Percentiles rank a stretch among this genome's conserved stretches.
Evolutionary conservation across 1,284 basidiomycete genomes (phyloP).

Genomic region (Trametes polyzona): DNA sequence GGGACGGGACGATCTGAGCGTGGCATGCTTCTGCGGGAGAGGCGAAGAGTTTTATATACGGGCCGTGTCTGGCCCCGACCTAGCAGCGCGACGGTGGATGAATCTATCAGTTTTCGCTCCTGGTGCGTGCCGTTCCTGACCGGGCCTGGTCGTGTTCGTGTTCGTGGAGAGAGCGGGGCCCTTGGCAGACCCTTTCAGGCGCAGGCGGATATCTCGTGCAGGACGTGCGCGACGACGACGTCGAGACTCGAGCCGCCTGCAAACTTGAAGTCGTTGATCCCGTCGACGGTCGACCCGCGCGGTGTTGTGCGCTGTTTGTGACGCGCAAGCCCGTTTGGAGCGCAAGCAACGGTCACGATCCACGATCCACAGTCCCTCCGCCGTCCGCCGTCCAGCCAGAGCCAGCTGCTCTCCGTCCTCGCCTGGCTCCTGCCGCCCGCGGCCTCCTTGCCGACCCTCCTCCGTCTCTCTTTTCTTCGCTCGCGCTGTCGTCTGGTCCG

Average conservation of each 20-base stretch:
- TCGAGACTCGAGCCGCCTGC: too few species aligned
- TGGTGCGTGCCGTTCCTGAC: conserved; percentile 11
- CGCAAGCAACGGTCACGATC: conserved; percentile 20
- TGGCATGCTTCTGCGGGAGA: conserved; percentile 5
- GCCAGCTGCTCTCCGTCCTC: too few species aligned
- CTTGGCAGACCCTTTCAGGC: too few species aligned
- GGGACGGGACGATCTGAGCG: conserved; percentile 20
- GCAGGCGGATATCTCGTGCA: too few species aligned
- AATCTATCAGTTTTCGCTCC: conserved; percentile 7
- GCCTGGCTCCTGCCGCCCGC: conserved; percentile 7
- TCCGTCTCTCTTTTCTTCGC: neutral
- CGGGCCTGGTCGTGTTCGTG: conserved; percentile 6
- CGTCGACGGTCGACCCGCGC: neutral
- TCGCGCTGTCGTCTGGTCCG: neutral
- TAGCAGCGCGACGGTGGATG: conserved; percentile 9
- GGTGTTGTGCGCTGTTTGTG: conserved; percentile 22
- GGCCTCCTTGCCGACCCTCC: conserved; percentile 18
- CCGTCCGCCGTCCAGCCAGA: conserved; percentile 9
- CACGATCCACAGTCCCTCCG: neutral
- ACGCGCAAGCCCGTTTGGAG: conserved; percentile 8
- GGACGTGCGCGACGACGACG: too few species aligned
- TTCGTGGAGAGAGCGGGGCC: conserved; percentile 11
- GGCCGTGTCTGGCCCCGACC: conserved; percentile 2
- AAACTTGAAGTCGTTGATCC: neutral
- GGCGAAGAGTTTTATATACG: conserved; percentile 12